A percentile compares a stretch with the other conserved stretches of the same genome.
Evolutionary conservation across 2,329 filamentous ascomycete genomes (phyloP).

Genomic region (Lizonia empirigonia): DNA sequence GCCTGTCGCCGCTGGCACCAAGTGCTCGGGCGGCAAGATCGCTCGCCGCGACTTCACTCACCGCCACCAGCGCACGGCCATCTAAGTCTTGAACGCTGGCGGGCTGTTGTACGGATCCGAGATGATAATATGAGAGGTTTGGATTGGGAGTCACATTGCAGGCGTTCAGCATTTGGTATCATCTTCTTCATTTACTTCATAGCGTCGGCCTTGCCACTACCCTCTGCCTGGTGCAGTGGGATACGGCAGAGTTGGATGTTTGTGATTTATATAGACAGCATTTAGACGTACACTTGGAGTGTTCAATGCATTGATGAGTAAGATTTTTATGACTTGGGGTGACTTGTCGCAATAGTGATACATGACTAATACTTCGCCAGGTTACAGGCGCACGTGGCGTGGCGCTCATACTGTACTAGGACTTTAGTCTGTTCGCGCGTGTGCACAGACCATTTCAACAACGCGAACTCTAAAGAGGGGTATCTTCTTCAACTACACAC

Average conservation of each 20-base stretch:
- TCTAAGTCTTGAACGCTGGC: not conserved
- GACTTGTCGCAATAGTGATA: no score
- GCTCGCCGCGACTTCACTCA: slow-evolving; percentile 33
- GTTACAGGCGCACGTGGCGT: no score
- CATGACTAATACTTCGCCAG: no score
- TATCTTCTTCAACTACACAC: no score
- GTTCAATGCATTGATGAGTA: slow-evolving; percentile 6
- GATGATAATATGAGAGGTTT: not conserved
- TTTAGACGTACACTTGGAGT: slow-evolving; percentile 12
- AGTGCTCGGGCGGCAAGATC: slow-evolving; percentile 49
- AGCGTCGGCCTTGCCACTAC: not conserved
- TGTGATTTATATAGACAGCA: slow-evolving; percentile 10
- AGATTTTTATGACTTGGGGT: not conserved
- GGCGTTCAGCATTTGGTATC: not conserved
- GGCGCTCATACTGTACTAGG: no score
- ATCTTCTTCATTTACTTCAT: not conserved
- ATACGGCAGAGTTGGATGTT: not conserved
- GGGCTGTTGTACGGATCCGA: not conserved
- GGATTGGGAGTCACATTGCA: not conserved
- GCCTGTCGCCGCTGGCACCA: slow-evolving; percentile 51
- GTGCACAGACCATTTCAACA: no score
- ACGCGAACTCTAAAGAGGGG: no score
- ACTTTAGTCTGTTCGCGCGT: no score
- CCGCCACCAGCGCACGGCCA: slow-evolving; percentile 24
- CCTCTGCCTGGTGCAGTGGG: slow-evolving; percentile 5